phyloP scores from a whole-genome alignment of 495 filamentous ascomycete genomes.

The Xylaria sp. region DNA sequence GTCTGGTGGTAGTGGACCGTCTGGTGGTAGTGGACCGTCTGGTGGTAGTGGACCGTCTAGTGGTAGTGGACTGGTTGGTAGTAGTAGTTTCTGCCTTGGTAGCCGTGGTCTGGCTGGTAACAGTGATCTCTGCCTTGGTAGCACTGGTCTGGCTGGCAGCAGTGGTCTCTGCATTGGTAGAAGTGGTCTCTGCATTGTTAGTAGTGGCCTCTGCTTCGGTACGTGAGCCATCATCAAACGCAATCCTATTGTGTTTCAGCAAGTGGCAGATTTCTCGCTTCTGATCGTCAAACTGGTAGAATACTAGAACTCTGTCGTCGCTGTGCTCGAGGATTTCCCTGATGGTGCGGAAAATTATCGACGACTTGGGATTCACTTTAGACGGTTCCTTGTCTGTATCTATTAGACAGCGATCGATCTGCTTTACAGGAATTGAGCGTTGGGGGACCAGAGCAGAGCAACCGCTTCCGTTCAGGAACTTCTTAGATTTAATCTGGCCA shows the following conservation, averaged over 20 bases:
- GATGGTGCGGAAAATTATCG: conserved; percentile 36
- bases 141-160: no score
- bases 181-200: no score
- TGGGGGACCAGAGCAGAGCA: conserved; percentile 29
- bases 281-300: conserved; percentile 40
- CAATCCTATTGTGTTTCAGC: conserved; percentile 29
- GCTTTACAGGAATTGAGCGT: conserved; percentile 23
- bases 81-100: no score
- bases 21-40: no score
- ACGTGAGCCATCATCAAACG: conserved; percentile 27
- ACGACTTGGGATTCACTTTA: conserved; percentile 32
- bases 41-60: no score
- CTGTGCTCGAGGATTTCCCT: conserved; percentile 22
- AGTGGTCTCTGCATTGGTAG: no score
- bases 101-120: no score
- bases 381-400: neutral
- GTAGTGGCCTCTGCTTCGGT: conserved; percentile 8
- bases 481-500: conserved; percentile 18
- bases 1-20: no score
- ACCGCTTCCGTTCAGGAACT: neutral
- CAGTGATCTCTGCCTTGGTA: no score
- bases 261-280: conserved; percentile 34
- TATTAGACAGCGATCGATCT: conserved; percentile 26
- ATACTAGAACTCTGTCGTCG: conserved; percentile 43
- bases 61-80: no score